These are phyloP conservation scores for Trichophaea hybrida DNA, from an alignment of 2,329 filamentous ascomycete species.

Conservation along the genomic window DNA sequence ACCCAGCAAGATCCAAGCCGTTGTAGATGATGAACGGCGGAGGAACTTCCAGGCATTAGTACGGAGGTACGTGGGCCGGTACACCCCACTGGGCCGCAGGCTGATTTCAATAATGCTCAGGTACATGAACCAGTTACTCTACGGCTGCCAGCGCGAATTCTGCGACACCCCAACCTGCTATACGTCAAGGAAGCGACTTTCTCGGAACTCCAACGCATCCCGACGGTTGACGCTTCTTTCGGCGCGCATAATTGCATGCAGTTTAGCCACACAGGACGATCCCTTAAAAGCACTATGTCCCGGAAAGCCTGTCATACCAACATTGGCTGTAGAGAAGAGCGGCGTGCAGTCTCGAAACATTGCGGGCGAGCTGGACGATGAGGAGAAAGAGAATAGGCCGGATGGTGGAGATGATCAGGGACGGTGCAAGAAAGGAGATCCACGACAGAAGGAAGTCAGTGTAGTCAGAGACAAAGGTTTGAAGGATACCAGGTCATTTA, in stretches of 20 bases:
- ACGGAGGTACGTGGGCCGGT: slow-evolving; percentile 11
- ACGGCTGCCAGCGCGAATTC: slow-evolving; percentile 55
- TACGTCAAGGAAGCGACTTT: slow-evolving; percentile 55
- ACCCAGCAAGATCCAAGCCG: slow-evolving; percentile 15
- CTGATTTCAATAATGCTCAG: slow-evolving; percentile 34
- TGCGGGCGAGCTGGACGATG: slow-evolving; percentile 11
- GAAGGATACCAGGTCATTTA: slow-evolving; percentile 48
- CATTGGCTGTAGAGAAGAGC: slow-evolving; percentile 8
- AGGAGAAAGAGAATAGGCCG: slow-evolving; percentile 18
- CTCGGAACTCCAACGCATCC: slow-evolving; percentile 40
- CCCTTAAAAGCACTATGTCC: slow-evolving; percentile 56
- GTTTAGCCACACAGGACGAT: slow-evolving; percentile 66
- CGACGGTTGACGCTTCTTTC: slow-evolving; percentile 69
- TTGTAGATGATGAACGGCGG: slow-evolving; percentile 20
- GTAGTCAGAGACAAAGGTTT: slow-evolving; percentile 23
- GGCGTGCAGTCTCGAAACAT: slow-evolving; percentile 26
- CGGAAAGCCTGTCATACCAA: slow-evolving; percentile 28
- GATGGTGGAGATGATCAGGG: slow-evolving; percentile 4
- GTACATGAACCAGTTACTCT: slow-evolving; percentile 66
- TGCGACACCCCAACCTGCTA: slow-evolving; percentile 70
- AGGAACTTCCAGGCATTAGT: slow-evolving; percentile 21
- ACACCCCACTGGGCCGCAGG: background rate
- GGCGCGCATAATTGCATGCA: slow-evolving; percentile 65
- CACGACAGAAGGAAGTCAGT: slow-evolving; percentile 14
- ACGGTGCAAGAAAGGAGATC: slow-evolving; percentile 6